Evolutionary conservation across 2,329 filamentous ascomycete genomes (phyloP), one percentile per base, ranked within the genome.

Genomic region (Colletotrichum plurivorum): DNA sequence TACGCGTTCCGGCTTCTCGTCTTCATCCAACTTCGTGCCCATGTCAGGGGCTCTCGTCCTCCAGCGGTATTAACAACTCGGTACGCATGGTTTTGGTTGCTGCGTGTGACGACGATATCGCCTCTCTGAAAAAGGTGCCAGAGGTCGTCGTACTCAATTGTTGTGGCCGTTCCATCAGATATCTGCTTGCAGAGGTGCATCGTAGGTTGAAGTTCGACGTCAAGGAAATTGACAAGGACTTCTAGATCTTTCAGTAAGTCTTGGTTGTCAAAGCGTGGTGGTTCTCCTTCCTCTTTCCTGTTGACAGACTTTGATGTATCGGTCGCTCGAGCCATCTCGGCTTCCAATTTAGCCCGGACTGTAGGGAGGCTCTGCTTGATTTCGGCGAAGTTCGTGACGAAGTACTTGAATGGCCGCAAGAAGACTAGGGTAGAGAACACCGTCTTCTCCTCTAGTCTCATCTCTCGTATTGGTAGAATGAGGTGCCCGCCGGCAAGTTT

Each of bases 101-200:
- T 46, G 1, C 46, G 31, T 0, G 52, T 8, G 5, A 70, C 20
- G 5, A 71, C 55, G 12, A 63, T 15, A 10, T 71, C 71, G 0
- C 67, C 70, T 10, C 54, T 22, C 3, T 63, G 9, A 45, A 71
- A 73, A 2, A 71, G 52, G 51, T 73, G 71, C 70, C 71, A 71
- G 13, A 73, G 53, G 27, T 73, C 71, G 2, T 41, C 52, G 15
- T 68, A 73, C 36, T 61, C 59, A 20, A 73, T 71, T 10, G 63
- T 67, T 1, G 25, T 48, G 2, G 58, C 55, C 15, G 59, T 68
- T 9, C 70, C 70, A 4, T 71, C 48, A 9, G 22, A 18, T 22
- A 73, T 63, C 3, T 5, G 3, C 51, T 54, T 16, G 4, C 71
- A 63, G 4, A 73, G 36, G 5, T 66, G 39, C n/a, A 68, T 66